Percentiles rank a stretch among this genome's conserved stretches.
phyloP scores from a whole-genome alignment of 2,329 filamentous ascomycete genomes.

The Penicillium sp. region DNA sequence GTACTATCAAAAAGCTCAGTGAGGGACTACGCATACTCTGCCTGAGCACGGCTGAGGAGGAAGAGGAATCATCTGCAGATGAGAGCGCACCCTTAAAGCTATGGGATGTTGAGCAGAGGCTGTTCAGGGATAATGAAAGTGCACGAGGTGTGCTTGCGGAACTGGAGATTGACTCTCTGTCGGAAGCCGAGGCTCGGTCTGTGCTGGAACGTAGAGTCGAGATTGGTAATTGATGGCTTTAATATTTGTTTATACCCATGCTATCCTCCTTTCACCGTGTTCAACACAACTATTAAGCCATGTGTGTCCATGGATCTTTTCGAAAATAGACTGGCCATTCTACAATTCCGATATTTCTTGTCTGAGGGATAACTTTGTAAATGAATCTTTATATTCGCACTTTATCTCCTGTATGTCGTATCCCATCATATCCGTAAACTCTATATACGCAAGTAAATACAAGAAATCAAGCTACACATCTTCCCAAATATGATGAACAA shows the following conservation, averaged over 20 bases:
- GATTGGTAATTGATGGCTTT: constrained; percentile 34
- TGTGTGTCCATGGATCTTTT: neutral
- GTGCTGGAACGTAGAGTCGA: constrained; percentile 49
- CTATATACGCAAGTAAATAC: constrained; percentile 8
- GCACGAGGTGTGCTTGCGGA: constrained; percentile 47
- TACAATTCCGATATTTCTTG: neutral
- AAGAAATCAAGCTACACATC: neutral
- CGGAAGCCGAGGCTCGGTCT: constrained; percentile 48
- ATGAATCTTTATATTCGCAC: neutral
- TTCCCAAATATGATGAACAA: constrained; percentile 28
- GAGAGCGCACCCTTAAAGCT: constrained; percentile 27
- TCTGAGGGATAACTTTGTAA: neutral
- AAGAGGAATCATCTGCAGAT: constrained; percentile 9
- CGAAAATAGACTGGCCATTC: neutral
- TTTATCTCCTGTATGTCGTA: constrained; percentile 1
- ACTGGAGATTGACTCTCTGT: constrained; percentile 44
- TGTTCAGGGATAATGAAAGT: constrained; percentile 51
- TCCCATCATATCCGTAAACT: neutral
- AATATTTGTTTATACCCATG: neutral
- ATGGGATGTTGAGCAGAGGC: constrained; percentile 49
- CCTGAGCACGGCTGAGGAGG: constrained; percentile 23
- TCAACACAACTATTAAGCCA: neutral
- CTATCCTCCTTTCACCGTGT: neutral
- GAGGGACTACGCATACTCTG: constrained; percentile 39
- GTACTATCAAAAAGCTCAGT: constrained; percentile 55